These are phyloP conservation scores for Tuctoria greenei DNA, from an alignment of 176 grass and related monocot species.

Conservation along the genomic window DNA sequence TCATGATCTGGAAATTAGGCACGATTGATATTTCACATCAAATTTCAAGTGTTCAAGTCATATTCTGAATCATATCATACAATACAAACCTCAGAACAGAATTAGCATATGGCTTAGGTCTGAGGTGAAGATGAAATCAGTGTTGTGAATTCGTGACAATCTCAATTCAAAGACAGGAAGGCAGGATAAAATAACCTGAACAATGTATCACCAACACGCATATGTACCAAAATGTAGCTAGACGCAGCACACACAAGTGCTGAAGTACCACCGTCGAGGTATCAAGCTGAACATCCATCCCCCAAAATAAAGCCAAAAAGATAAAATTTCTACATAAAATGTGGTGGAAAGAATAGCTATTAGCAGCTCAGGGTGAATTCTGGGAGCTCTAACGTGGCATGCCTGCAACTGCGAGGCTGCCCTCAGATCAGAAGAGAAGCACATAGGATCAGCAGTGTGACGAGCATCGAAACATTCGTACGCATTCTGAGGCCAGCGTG, in stretches of 20 bases:
- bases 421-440: slow-evolving; percentile 51
- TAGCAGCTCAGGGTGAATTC: slow-evolving; percentile 21
- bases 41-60: background rate
- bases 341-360: slow-evolving; percentile 38
- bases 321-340: slow-evolving; percentile 42
- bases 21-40: background rate
- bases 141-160: slow-evolving; percentile 6
- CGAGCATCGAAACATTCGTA: slow-evolving; percentile 6
- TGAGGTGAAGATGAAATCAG: background rate
- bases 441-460: slow-evolving; percentile 38
- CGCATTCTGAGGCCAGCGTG: slow-evolving; percentile 14
- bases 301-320: slow-evolving; percentile 24
- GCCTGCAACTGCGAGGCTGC: background rate
- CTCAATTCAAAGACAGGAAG: slow-evolving; percentile 4
- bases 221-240: slow-evolving; percentile 56
- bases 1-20: background rate
- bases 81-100: background rate
- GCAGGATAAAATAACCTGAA: slow-evolving; percentile 9
- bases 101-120: background rate
- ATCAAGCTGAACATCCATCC: slow-evolving; percentile 45
- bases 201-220: slow-evolving; percentile 38
- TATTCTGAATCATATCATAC: background rate
- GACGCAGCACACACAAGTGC: slow-evolving; percentile 20
- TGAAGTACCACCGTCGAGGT: slow-evolving; percentile 5
- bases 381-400: slow-evolving; percentile 13